Percentiles rank a stretch among this genome's conserved stretches.
phyloP scores from a whole-genome alignment of 2,329 filamentous ascomycete species.

The Phyllosticta citribraziliensis region DNA sequence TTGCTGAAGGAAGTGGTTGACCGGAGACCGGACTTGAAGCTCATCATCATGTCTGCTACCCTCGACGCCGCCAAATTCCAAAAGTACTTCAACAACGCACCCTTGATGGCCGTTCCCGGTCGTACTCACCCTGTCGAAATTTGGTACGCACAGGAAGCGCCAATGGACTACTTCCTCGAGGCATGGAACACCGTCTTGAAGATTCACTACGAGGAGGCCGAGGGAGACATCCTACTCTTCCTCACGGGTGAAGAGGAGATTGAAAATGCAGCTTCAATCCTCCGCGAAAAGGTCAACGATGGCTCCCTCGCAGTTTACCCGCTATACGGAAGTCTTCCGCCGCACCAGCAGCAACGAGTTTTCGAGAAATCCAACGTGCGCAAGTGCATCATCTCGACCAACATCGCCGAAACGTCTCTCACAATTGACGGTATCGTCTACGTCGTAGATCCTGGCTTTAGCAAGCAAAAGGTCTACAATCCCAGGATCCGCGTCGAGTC shows the following conservation, averaged over 20 bases:
- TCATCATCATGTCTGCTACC: constrained; percentile 95
- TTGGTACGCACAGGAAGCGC: constrained; percentile 94
- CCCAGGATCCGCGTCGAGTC: constrained; percentile 94
- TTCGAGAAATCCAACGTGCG: constrained; percentile 91
- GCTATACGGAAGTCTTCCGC: constrained; percentile 86
- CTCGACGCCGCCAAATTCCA: constrained; percentile 97
- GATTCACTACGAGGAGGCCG: constrained; percentile 85
- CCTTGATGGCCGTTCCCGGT: constrained; percentile 85
- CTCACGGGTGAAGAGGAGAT: constrained; percentile 98
- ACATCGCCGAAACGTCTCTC: constrained; percentile 94
- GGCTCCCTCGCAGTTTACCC: constrained; percentile 87
- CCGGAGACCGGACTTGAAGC: constrained; percentile 73
- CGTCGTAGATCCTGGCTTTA: constrained; percentile 97
- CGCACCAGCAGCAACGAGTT: constrained; percentile 86
- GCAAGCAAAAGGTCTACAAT: constrained; percentile 99
- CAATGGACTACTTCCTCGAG: constrained; percentile 93
- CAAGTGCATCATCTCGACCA: constrained; percentile 90
- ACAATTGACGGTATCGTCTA: constrained; percentile 99
- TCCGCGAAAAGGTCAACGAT: constrained; percentile 81
- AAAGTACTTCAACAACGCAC: constrained; percentile 90
- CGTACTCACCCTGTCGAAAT: constrained; percentile 96
- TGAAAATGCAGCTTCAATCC: constrained; percentile 87
- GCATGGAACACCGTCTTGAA: constrained; percentile 90
- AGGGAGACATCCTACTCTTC: constrained; percentile 90
- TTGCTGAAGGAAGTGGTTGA: constrained; percentile 89